Evolutionary conservation across 208 protist genomes (phyloP).

Genomic region (Trypanosoma cruzi): DNA sequence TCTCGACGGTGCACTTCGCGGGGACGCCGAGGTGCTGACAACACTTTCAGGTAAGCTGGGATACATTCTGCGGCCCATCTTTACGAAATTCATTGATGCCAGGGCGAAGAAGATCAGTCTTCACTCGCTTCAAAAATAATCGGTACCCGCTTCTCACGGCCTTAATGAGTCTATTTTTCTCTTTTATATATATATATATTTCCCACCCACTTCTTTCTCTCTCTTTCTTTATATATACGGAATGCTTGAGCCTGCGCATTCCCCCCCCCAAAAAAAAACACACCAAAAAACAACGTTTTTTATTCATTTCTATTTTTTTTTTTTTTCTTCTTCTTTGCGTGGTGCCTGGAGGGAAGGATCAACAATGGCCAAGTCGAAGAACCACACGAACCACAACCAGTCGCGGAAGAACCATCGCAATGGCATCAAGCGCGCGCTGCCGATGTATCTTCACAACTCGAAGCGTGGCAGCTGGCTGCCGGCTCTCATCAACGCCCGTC

Average conservation of each 20-base stretch:
- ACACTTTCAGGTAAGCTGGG: constrained; percentile 65
- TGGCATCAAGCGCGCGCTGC: constrained; percentile 86
- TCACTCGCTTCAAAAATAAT: constrained; percentile 48
- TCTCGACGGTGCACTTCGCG: constrained; percentile 51
- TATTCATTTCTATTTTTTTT: constrained; percentile 1
- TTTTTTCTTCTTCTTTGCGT: not conserved
- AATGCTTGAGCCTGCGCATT: not conserved
- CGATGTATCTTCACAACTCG: constrained; percentile 77
- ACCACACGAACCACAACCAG: constrained; percentile 95
- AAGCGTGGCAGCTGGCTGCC: constrained; percentile 82
- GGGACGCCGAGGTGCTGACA: constrained; percentile 78
- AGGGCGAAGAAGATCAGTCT: constrained; percentile 76
- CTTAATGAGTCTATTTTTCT: not conserved
- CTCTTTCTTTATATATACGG: not conserved
- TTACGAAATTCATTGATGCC: constrained; percentile 63
- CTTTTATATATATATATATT: not conserved
- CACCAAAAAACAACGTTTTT: not conserved
- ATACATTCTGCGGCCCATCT: constrained; percentile 73
- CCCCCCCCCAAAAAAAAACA: not conserved
- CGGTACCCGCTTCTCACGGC: not conserved
- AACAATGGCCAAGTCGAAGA: constrained; percentile 94
- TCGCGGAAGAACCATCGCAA: constrained; percentile 93
- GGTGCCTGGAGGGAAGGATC: constrained; percentile 2
- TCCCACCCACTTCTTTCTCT: not conserved
- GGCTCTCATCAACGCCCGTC: constrained; percentile 78